Percentiles rank a stretch among this genome's conserved stretches.
Evolutionary conservation across 2,329 filamentous ascomycete species (phyloP).

Genomic region (Calonectria naviculata): DNA sequence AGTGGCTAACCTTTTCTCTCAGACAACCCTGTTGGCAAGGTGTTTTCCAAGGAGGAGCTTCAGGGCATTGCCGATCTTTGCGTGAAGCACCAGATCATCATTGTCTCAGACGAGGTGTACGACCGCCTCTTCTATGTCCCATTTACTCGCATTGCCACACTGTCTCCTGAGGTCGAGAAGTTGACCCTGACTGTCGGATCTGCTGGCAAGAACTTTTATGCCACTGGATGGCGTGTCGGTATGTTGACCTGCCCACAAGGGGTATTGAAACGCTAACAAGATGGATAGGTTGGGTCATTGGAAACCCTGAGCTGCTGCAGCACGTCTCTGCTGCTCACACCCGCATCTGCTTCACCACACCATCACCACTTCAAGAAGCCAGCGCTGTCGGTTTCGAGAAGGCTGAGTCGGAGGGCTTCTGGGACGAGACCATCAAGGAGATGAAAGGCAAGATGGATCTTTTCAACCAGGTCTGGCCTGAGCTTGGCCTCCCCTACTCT

Average conservation of each 20-base stretch:
- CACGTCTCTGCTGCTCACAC: constrained; percentile 94
- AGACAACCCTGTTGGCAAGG: constrained; percentile 97
- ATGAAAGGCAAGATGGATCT: constrained; percentile 91
- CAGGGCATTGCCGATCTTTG: constrained; percentile 87
- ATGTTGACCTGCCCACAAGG: constrained; percentile 31
- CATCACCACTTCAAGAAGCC: constrained; percentile 94
- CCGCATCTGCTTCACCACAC: constrained; percentile 93
- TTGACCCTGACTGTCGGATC: constrained; percentile 95
- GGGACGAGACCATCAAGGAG: constrained; percentile 83
- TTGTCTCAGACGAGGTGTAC: constrained; percentile 93
- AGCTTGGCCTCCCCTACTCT: constrained; percentile 83
- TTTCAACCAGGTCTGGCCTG: constrained; percentile 85
- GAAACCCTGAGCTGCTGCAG: constrained; percentile 87
- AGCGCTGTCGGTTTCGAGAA: constrained; percentile 94
- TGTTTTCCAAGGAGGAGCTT: constrained; percentile 87
- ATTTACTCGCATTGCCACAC: constrained; percentile 90
- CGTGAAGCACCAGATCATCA: constrained; percentile 93
- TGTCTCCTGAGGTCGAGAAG: constrained; percentile 89
- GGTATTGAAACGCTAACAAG: not conserved
- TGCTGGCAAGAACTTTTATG: constrained; percentile 98
- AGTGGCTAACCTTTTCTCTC: constrained; percentile 23
- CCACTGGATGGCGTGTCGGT: constrained; percentile 93
- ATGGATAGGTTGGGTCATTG: constrained; percentile 82
- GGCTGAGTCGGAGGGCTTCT: constrained; percentile 87
- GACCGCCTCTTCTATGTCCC: constrained; percentile 95